A percentile compares a stretch with the other conserved stretches of the same genome.
Conservation (phyloP, 176 grass and related monocot species). For the Avena sativa region DNA sequence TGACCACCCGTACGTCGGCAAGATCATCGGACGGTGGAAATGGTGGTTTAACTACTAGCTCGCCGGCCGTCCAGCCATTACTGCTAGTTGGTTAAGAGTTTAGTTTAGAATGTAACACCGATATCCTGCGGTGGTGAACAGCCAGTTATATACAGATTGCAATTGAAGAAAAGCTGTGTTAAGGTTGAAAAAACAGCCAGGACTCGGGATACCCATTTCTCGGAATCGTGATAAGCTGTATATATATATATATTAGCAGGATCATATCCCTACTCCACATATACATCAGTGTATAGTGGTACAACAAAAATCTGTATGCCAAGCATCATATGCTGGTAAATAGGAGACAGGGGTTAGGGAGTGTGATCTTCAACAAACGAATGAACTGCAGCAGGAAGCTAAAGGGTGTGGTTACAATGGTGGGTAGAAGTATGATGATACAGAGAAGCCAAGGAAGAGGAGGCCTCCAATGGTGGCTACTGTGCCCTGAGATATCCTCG, state of each 20-base stretch:
- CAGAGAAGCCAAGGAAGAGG: conserved; percentile 87
- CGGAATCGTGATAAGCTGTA: conserved; percentile 11
- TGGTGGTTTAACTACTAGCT: conserved; percentile 63
- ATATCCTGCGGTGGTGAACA: conserved; percentile 10
- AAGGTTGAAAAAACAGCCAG: conserved; percentile 16
- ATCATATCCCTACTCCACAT: conserved; percentile 23
- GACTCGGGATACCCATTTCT: background rate
- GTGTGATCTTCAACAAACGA: conserved; percentile 23
- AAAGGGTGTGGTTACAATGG: conserved; percentile 62
- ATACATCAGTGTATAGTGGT: conserved; percentile 10
- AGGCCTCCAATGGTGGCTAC: conserved; percentile 88
- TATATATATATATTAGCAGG: conserved; percentile 29
- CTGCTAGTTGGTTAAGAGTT: conserved; percentile 10
- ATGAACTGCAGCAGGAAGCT: conserved; percentile 11
- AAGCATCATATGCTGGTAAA: conserved; percentile 29
- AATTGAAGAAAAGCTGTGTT: conserved; percentile 4
- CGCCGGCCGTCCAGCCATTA: background rate
- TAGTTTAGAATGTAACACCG: conserved; percentile 27
- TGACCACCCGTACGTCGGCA: conserved; percentile 47
- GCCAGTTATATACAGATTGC: conserved; percentile 10
- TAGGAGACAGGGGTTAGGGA: background rate
- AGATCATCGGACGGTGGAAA: conserved; percentile 50
- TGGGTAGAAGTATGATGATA: conserved; percentile 95
- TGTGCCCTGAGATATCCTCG: conserved; percentile 89
- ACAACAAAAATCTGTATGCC: conserved; percentile 13